Conservation (phyloP, 1,284 basidiomycete species). For the Boletus sp. region DNA sequence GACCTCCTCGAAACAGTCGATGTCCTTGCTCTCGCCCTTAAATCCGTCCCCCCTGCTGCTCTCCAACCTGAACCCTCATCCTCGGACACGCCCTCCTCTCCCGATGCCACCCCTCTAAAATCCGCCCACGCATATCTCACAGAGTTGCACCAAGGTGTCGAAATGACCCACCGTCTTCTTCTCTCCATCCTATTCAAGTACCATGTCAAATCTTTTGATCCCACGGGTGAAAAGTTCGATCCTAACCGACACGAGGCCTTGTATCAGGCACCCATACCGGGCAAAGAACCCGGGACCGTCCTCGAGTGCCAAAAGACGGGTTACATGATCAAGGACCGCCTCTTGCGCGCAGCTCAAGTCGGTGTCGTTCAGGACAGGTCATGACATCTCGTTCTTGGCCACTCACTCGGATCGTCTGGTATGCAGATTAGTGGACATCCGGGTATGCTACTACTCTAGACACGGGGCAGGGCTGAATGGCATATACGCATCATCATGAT, state of each 20-base stretch:
- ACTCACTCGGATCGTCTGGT: background rate
- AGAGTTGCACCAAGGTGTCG: slow-evolving; percentile 83
- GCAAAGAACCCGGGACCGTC: slow-evolving; percentile 86
- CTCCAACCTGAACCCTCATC: slow-evolving; percentile 34
- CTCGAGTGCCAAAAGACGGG: slow-evolving; percentile 91
- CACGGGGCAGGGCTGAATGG: slow-evolving; percentile 8
- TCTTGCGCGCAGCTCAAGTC: slow-evolving; percentile 94
- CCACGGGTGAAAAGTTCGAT: slow-evolving; percentile 90
- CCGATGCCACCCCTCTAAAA: slow-evolving; percentile 40
- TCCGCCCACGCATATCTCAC: slow-evolving; percentile 59
- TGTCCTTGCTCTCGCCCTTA: slow-evolving; percentile 86
- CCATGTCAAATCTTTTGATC: slow-evolving; percentile 90
- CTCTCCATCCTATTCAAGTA: slow-evolving; percentile 90
- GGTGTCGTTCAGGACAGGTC: slow-evolving; percentile 82
- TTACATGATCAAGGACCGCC: slow-evolving; percentile 89
- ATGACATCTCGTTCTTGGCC: slow-evolving; percentile 32
- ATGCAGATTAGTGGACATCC: slow-evolving; percentile 6
- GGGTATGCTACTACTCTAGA: slow-evolving; percentile 23
- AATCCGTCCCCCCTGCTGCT: slow-evolving; percentile 71
- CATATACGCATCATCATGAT: slow-evolving; percentile 29
- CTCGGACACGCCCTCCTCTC: slow-evolving; percentile 28
- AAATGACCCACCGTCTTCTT: slow-evolving; percentile 88
- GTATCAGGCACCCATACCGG: slow-evolving; percentile 90
- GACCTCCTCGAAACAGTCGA: slow-evolving; percentile 94
- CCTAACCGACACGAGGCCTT: slow-evolving; percentile 95